Evolutionary conservation across 1,284 basidiomycete species (phyloP).

Genomic region (Ceratobasidium sp.): DNA sequence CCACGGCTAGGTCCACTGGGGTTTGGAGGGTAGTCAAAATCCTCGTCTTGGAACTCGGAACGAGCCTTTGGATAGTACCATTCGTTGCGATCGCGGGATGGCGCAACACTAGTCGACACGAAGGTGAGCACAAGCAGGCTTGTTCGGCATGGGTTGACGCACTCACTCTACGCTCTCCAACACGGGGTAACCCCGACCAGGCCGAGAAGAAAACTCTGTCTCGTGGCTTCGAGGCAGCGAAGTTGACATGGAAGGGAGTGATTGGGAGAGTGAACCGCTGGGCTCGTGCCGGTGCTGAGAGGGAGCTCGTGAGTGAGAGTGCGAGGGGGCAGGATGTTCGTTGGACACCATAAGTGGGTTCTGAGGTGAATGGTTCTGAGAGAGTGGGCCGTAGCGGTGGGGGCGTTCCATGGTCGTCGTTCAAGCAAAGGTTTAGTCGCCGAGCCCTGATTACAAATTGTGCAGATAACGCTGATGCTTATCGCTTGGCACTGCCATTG

Average conservation of each 20-base stretch:
- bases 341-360: not conserved
- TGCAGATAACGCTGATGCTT: conserved; percentile 2
- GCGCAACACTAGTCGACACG: conserved; percentile 10
- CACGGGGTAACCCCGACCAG: not conserved
- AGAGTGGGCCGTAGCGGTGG: conserved; percentile 11
- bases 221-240: conserved; percentile 30
- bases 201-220: conserved; percentile 32
- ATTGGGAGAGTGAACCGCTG: conserved; percentile 15
- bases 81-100: conserved; percentile 69
- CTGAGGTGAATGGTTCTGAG: conserved; percentile 30
- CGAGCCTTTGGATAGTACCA: conserved; percentile 74
- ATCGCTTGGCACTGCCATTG: conserved; percentile 3
- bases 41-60: conserved; percentile 65
- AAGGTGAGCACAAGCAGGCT: not conserved
- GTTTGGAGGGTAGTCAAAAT: conserved; percentile 59
- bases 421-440: conserved; percentile 16
- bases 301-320: conserved; percentile 29
- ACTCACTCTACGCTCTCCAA: conserved; percentile 35
- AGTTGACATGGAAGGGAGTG: conserved; percentile 34
- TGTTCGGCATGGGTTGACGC: not conserved
- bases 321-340: conserved; percentile 3
- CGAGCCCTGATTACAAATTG: conserved; percentile 22
- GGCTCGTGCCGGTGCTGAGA: conserved; percentile 38
- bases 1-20: conserved; percentile 63
- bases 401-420: conserved; percentile 43